A percentile compares a stretch with the other conserved stretches of the same genome.
These are phyloP conservation scores for Rhodomyrtus psidioides DNA, from an alignment of 441 rosid species.

Conservation along the genomic window DNA sequence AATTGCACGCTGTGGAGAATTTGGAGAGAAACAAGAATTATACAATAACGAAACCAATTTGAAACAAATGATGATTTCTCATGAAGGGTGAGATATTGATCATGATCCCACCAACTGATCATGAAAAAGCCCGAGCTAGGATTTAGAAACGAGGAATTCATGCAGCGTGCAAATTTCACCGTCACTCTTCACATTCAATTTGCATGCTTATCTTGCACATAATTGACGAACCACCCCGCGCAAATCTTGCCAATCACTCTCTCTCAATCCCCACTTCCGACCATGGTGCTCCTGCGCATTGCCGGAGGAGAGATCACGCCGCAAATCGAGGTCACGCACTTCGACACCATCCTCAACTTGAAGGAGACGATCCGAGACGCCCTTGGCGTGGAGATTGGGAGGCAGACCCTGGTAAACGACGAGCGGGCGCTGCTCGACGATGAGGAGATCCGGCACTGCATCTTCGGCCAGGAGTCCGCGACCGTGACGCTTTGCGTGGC, in stretches of 20 bases:
- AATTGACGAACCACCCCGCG: neutral
- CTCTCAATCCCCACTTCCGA: neutral
- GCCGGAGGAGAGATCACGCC: neutral
- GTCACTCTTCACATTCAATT: neutral
- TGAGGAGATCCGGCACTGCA: neutral
- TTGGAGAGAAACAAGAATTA: neutral
- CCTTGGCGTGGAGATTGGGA: neutral
- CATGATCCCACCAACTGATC: neutral
- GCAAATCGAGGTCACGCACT: neutral
- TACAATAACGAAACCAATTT: neutral
- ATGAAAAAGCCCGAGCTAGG: neutral
- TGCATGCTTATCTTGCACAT: neutral
- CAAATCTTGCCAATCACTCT: neutral
- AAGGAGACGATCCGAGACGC: neutral
- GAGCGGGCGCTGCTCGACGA: neutral
- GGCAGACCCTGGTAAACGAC: neutral
- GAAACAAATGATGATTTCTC: neutral
- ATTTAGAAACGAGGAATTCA: neutral
- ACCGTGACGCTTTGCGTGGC: neutral
- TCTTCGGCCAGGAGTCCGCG: neutral
- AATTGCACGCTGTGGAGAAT: neutral
- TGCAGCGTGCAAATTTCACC: neutral
- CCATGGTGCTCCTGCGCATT: neutral
- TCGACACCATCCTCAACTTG: neutral
- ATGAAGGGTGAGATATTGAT: neutral